A percentile compares a stretch with the other conserved stretches of the same genome.
Conservation (phyloP, 805 yeast genomes). For the Candida nemodendra region DNA sequence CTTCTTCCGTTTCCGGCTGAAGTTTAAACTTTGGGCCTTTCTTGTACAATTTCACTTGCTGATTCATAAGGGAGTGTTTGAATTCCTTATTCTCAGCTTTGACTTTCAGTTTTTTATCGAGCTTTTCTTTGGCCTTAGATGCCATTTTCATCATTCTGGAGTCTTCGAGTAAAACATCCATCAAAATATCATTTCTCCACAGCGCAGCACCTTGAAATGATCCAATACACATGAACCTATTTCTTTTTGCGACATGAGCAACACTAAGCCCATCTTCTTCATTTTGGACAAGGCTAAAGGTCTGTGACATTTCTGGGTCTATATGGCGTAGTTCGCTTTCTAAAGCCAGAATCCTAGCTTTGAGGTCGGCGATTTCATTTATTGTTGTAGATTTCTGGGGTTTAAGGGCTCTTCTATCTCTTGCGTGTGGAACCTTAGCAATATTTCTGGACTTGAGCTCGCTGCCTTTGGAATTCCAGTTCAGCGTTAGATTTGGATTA, state of each 20-base stretch:
- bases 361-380: slow-evolving; percentile 9
- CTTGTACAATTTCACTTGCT: slow-evolving; percentile 13
- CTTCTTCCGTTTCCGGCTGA: not conserved
- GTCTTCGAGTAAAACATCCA: slow-evolving; percentile 11
- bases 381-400: slow-evolving; percentile 5
- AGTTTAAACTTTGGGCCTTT: slow-evolving; percentile 1
- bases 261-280: slow-evolving; percentile 9
- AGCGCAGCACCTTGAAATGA: slow-evolving; percentile 14
- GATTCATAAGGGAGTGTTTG: slow-evolving; percentile 6
- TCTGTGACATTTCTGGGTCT: slow-evolving; percentile 4
- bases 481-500: not conserved
- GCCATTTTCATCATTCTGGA: slow-evolving; percentile 5
- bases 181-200: slow-evolving; percentile 21
- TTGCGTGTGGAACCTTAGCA: not conserved
- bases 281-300: slow-evolving; percentile 11
- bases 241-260: slow-evolving; percentile 18
- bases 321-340: slow-evolving; percentile 5
- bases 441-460: not conserved
- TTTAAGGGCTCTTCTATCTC: no score
- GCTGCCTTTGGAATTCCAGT: not conserved
- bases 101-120: not conserved
- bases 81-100: no score
- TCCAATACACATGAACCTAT: slow-evolving; percentile 18
- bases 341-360: slow-evolving; percentile 4
- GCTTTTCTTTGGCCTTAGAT: no score